Evolutionary conservation across 768 basidiomycete species (phyloP).

Genomic region (Dictyophora rubrovolvata): DNA sequence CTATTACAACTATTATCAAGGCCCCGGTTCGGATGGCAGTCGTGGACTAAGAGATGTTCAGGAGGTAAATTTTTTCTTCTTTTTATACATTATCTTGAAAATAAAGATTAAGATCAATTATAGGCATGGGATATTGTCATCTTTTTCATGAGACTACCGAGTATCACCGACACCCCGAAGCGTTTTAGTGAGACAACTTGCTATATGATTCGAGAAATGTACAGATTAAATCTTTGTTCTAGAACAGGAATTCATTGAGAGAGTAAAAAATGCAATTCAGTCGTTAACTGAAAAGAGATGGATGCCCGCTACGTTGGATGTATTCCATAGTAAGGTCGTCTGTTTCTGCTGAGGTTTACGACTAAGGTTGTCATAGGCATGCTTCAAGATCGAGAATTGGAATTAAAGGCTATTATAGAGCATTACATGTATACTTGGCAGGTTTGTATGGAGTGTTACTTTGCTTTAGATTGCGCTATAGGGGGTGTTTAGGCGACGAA

Average conservation of each 20-base stretch:
- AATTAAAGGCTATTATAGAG: neutral
- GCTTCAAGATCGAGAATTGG: neutral
- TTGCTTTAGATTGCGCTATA: too few species aligned
- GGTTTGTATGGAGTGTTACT: neutral
- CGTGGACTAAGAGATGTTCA: neutral
- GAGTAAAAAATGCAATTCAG: neutral
- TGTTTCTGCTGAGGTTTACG: neutral
- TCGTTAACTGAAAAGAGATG: conserved; percentile 3
- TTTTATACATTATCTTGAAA: neutral
- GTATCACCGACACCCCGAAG: neutral
- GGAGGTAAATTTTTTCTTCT: neutral
- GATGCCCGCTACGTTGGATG: conserved; percentile 6
- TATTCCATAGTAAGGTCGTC: neutral
- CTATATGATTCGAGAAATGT: neutral
- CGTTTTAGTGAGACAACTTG: conserved; percentile 2
- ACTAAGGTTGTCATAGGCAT: neutral
- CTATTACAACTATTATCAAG: neutral
- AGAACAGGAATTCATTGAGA: neutral
- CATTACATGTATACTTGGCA: conserved; percentile 1
- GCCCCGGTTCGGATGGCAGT: neutral
- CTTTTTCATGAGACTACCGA: conserved; percentile 2
- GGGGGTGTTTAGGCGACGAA: neutral
- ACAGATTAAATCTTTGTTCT: neutral
- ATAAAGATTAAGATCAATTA: neutral
- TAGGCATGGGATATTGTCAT: conserved; percentile 3